Evolutionary conservation across 257 asterid species (phyloP).

Genomic region (Lantana camara): DNA sequence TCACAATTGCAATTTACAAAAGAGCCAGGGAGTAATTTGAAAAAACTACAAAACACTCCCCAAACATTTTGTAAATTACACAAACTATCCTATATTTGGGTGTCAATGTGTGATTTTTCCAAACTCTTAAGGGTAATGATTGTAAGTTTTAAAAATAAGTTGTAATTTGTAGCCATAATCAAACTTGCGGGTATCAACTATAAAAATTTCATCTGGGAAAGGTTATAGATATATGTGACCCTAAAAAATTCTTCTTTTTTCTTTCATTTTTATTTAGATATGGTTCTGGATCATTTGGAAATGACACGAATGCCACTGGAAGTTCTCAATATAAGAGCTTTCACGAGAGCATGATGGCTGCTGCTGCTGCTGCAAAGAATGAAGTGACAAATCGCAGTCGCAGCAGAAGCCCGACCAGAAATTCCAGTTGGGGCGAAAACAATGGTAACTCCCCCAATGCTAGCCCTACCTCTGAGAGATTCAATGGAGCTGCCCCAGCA

Average conservation of each 20-base stretch:
- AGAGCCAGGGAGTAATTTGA: too few species aligned
- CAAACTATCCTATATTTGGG: too few species aligned
- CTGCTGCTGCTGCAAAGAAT: conserved; percentile 42
- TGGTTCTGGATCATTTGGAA: conserved; percentile 42
- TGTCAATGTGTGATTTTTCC: too few species aligned
- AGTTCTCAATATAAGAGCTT: conserved; percentile 51
- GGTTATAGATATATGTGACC: too few species aligned
- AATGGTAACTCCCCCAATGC: conserved; percentile 19
- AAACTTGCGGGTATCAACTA: too few species aligned
- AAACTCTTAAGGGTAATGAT: too few species aligned
- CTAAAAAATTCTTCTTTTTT: too few species aligned
- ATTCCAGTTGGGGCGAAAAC: conserved; percentile 48
- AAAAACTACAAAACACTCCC: too few species aligned
- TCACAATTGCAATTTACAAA: background rate
- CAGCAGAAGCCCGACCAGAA: conserved; percentile 38
- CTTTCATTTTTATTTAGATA: conserved; percentile 30
- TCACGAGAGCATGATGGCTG: conserved; percentile 51
- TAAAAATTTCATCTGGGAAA: too few species aligned
- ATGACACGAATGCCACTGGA: conserved; percentile 35
- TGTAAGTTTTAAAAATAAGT: too few species aligned
- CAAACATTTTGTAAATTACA: too few species aligned
- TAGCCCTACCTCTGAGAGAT: conserved; percentile 58
- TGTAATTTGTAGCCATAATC: too few species aligned
- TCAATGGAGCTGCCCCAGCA: conserved; percentile 35
- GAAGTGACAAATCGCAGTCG: conserved; percentile 41